A percentile compares a stretch with the other conserved stretches of the same genome.
Evolutionary conservation across 345 rosid genomes (phyloP).

Genomic region (Laguncularia racemosa): DNA sequence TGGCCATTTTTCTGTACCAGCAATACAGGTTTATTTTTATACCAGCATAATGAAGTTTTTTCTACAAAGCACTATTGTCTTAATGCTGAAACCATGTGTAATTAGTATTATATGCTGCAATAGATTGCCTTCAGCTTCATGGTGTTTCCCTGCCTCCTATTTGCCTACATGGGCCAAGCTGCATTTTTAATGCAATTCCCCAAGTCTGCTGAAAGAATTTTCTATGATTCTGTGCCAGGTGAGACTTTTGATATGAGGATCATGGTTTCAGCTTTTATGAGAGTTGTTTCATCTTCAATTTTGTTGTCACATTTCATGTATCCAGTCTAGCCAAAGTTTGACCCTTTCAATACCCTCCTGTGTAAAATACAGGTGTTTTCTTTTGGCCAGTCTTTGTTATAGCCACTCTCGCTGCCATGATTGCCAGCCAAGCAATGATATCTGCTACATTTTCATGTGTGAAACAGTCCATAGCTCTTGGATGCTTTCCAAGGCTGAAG

Average conservation of each 20-base stretch:
- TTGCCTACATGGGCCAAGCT: constrained; percentile 97
- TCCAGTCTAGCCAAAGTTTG: no score
- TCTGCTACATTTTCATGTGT: constrained; percentile 96
- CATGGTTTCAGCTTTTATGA: background rate
- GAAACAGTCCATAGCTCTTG: constrained; percentile 96
- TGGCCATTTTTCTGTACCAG: constrained; percentile 84
- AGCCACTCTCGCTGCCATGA: constrained; percentile 88
- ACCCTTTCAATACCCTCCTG: no score
- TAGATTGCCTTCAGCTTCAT: constrained; percentile 79
- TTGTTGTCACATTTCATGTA: constrained; percentile 4
- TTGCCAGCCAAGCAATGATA: constrained; percentile 99
- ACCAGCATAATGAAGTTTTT: background rate
- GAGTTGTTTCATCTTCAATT: background rate
- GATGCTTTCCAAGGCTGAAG: constrained; percentile 94
- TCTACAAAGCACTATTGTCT: background rate
- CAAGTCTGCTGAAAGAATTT: constrained; percentile 48
- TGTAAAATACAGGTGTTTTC: constrained; percentile 44
- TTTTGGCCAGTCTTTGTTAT: constrained; percentile 90
- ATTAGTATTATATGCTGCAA: constrained; percentile 10
- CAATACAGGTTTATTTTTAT: constrained; percentile 64
- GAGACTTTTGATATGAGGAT: background rate
- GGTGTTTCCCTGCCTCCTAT: constrained; percentile 92
- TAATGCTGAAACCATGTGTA: background rate
- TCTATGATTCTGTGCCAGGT: constrained; percentile 95
- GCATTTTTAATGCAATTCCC: constrained; percentile 72